Evolutionary conservation across 805 yeast genomes (phyloP), one percentile per base, ranked within the genome.

Genomic region (Wickerhamiella sergipiensis): DNA sequence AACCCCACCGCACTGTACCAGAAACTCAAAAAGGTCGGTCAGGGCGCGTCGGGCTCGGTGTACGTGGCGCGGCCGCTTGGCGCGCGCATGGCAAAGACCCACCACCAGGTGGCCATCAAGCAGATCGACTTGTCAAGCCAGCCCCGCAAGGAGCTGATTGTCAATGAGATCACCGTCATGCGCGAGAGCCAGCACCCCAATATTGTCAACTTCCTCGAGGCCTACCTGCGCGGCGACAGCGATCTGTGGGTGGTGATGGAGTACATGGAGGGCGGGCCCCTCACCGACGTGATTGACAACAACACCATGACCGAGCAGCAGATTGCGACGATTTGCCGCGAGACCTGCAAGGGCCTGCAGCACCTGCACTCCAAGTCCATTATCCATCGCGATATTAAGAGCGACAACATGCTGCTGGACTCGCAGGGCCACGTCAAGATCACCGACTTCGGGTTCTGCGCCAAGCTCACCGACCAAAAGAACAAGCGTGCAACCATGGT

Each of bases 181-280:
- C 87, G 87, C 65, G 97, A 88, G 62, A 82, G 94, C 15, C 89
- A 85, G 56, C 97, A 92, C 68, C 82, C 84, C 54, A 92, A 92
- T 64, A 92, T 92, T 67, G 98, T 92, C 52, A 92, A 90, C 65
- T 92, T 86, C 67, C 69, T 92, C 53, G 97, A 90, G 63, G 87
- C 96, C 1, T 94, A 86, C 62, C 69, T 90, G 55, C 75, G 88
- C 50, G 86, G 87, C 3, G 48, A 50, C 17, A 50, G 52, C 19
- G 97, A 92, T 61, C 72, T 92, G 53, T 90, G 97, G 96, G 98
- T 92, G n/a, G 85, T 94, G 31, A 92, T 92, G 99, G 99, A 92
- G 67, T 94, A 81, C 65, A 92, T 92, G 99, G 97, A 94, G 69
- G 98, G 98, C 50, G 99, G 99, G 1, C 85, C 96, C 4, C 71